These are phyloP conservation scores for Mucor circinelloides DNA, from an alignment of 371 early-diverging fungal species.

Conservation along the genomic window DNA sequence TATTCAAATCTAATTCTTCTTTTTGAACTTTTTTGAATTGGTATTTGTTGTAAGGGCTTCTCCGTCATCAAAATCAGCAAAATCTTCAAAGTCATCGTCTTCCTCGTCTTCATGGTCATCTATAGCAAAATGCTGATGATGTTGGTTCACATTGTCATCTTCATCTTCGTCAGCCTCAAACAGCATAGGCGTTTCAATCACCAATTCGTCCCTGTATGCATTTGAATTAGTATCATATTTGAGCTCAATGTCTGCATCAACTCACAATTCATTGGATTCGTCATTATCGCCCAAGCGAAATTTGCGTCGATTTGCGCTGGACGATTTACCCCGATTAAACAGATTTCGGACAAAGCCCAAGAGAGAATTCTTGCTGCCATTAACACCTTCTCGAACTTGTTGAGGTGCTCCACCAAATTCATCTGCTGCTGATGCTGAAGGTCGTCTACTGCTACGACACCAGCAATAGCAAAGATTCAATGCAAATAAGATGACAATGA, in stretches of 20 bases:
- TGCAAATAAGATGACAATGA: conserved; percentile 32
- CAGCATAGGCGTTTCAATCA: conserved; percentile 46
- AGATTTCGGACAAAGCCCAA: not conserved
- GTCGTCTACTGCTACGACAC: conserved; percentile 16
- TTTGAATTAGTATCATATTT: too few relatives aligned
- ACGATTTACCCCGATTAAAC: not conserved
- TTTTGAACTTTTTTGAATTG: conserved; percentile 7
- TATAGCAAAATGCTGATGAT: conserved; percentile 30
- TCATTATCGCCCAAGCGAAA: conserved; percentile 45
- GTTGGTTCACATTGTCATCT: conserved; percentile 15
- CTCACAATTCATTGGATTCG: conserved; percentile 53
- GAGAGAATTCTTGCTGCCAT: not conserved
- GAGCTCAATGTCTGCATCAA: too few relatives aligned
- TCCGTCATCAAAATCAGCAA: conserved; percentile 44
- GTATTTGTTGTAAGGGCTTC: conserved; percentile 10
- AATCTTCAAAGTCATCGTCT: conserved; percentile 40
- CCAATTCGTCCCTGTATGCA: conserved; percentile 48
- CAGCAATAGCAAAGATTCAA: conserved; percentile 35
- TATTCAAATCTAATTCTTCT: not conserved
- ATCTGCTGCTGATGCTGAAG: conserved; percentile 15
- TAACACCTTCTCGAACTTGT: conserved; percentile 13
- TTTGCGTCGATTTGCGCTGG: conserved; percentile 10
- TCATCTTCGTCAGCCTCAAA: conserved; percentile 33
- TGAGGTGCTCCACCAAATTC: conserved; percentile 28
- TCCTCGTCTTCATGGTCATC: conserved; percentile 23